These are phyloP conservation scores for Thalassiosira profunda DNA, from an alignment of 108 stramenopile genomes.

Conservation along the genomic window DNA sequence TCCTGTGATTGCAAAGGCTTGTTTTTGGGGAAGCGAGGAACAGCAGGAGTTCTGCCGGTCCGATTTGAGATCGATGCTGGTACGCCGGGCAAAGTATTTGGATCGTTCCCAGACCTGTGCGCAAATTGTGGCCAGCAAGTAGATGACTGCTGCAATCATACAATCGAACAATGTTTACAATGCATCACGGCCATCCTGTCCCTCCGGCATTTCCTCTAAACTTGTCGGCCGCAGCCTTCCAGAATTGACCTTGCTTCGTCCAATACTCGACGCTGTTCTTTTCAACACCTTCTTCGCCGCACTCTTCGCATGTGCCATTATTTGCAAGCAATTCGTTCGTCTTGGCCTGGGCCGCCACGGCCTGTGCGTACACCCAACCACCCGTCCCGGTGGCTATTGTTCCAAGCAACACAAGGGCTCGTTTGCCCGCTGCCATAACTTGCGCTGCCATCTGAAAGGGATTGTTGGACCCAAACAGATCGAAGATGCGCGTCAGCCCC, in stretches of 20 bases:
- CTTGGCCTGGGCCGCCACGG: constrained; percentile 7
- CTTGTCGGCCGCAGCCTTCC: neutral
- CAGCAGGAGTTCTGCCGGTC: constrained; percentile 11
- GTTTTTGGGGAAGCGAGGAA: constrained; percentile 12
- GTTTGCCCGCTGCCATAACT: constrained; percentile 1
- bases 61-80: constrained; percentile 22
- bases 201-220: too few relatives aligned
- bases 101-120: too few relatives aligned
- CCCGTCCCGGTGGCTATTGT: constrained; percentile 15
- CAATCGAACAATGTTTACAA: too few relatives aligned
- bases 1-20: constrained; percentile 13
- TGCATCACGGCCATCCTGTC: too few relatives aligned
- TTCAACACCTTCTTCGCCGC: neutral
- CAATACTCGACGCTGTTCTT: neutral
- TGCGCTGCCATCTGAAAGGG: constrained; percentile 33
- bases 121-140: too few relatives aligned
- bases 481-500: constrained; percentile 14
- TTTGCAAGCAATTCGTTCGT: neutral
- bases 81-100: neutral
- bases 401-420: constrained; percentile 13
- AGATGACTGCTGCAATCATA: too few relatives aligned
- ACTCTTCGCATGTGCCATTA: too few relatives aligned
- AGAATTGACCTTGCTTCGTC: constrained; percentile 1
- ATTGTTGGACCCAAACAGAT: constrained; percentile 40
- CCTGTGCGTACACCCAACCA: constrained; percentile 22